A percentile compares a stretch with the other conserved stretches of the same genome.
Evolutionary conservation across 495 filamentous ascomycete species (phyloP).

Genomic region (Extremus antarcticus): DNA sequence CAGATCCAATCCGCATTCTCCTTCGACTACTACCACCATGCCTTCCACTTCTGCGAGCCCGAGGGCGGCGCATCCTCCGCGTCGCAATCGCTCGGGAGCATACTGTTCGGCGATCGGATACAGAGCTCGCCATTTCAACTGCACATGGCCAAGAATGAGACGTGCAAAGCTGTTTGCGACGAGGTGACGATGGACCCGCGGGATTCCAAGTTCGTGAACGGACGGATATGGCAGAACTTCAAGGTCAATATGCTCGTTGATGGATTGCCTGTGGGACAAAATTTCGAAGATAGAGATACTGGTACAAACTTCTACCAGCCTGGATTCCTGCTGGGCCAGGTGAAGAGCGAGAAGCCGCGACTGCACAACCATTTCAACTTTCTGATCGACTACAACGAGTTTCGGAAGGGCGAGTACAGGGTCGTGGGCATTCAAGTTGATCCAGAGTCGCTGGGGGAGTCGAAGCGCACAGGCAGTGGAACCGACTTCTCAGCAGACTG

Average conservation of each 20-base stretch:
- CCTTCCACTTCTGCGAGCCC: slow-evolving; percentile 78
- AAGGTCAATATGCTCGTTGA: slow-evolving; percentile 92
- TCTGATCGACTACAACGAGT: slow-evolving; percentile 80
- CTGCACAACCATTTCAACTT: slow-evolving; percentile 96
- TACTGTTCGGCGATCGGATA: slow-evolving; percentile 93
- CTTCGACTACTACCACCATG: slow-evolving; percentile 86
- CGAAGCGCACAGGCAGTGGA: slow-evolving; percentile 31
- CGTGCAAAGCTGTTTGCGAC: slow-evolving; percentile 68
- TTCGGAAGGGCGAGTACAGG: slow-evolving; percentile 54
- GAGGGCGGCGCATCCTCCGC: slow-evolving; percentile 60
- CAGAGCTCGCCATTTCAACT: slow-evolving; percentile 83
- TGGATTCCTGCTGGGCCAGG: slow-evolving; percentile 71
- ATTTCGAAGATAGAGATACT: slow-evolving; percentile 60
- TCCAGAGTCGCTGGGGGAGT: slow-evolving; percentile 58
- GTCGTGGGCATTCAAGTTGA: slow-evolving; percentile 87
- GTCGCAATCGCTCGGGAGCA: slow-evolving; percentile 85
- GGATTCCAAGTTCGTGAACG: slow-evolving; percentile 68
- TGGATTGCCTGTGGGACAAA: slow-evolving; percentile 78
- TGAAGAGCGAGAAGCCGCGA: slow-evolving; percentile 36
- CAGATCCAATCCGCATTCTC: slow-evolving; percentile 82
- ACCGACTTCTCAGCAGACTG: slow-evolving; percentile 52
- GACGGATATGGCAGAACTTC: slow-evolving; percentile 67
- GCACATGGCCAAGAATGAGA: slow-evolving; percentile 71
- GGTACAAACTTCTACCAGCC: slow-evolving; percentile 69
- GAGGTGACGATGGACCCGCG: slow-evolving; percentile 52